Base-by-base conservation (phyloP, 768 basidiomycete genomes). In the Sarcodon aspratus region DNA sequence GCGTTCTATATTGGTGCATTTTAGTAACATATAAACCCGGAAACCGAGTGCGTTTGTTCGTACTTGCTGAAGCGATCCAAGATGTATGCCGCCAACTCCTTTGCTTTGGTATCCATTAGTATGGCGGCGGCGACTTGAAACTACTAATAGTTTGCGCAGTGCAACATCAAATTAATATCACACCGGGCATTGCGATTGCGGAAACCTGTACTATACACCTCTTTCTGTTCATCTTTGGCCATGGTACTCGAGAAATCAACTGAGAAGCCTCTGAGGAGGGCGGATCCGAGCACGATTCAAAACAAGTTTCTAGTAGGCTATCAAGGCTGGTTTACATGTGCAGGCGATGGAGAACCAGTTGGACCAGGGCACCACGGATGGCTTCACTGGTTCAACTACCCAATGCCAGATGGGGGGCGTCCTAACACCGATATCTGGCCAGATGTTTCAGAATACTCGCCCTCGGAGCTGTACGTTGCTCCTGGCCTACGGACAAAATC, bases 251-350 rank as follows among this genome's bases (percentile, higher is more conserved):
- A 13, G 40, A 42, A 17, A 27, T 27, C 15, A 17, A 42, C 2
- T 9, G 57, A 54, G 33, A 53, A 48, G 46, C 48, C 43, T 3
- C 53, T 61, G n/a, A 59, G 55, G 34, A 72, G 84, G 54, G 81
- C 82, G 9, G 73, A 85, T 59, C 78, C 88, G 21, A 73, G 73
- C 6, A 87, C 85, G 9, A 87, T 92, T 44, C 84, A 87, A 49
- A 77, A 87, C 66, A 92, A 91, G 59, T 79, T 89, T 55, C 64
- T 92, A 32, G 84, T 90, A 0, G 88, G 88, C 34, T 91, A 91
- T 61, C 89, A 91, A 65, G 89, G 87, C 61, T 91, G 88, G 88
- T 86, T 63, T 45, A 63, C 62, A n/a, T 63, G 62, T 47, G 53
- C 59, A 15, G 61, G 62, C 33, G 60, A 63, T 37, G 61, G 61